Evolutionary conservation across 2,329 filamentous ascomycete genomes (phyloP).

Genomic region (Cercospora zeae-maydis): DNA sequence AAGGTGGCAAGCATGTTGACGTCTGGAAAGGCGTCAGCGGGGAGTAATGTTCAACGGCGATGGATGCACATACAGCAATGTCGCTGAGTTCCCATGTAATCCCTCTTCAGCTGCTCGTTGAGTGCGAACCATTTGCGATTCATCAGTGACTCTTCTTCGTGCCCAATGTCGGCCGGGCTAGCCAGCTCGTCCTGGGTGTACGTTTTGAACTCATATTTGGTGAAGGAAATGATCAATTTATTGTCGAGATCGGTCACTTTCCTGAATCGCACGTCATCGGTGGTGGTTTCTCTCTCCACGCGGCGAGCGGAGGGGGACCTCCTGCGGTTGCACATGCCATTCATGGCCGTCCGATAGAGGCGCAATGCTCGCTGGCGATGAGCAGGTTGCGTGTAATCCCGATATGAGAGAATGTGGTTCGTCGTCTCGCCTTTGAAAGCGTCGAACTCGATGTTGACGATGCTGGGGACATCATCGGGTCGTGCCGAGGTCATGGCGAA

Average conservation of each 20-base stretch:
- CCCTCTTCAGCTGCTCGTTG: constrained; percentile 31
- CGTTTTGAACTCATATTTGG: constrained; percentile 32
- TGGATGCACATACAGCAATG: constrained; percentile 29
- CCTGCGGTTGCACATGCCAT: constrained; percentile 10
- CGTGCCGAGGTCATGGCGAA: constrained; percentile 27
- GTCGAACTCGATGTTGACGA: constrained; percentile 45
- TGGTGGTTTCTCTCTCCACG: constrained; percentile 11
- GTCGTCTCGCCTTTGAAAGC: constrained; percentile 35
- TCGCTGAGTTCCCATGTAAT: constrained; percentile 29
- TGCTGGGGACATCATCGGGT: constrained; percentile 29
- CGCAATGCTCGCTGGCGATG: constrained; percentile 30
- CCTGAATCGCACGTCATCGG: constrained; percentile 22
- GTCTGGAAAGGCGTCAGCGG: constrained; percentile 21
- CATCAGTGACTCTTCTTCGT: constrained; percentile 33
- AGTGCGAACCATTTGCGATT: constrained; percentile 37
- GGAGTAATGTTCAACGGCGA: neutral
- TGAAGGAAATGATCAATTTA: constrained; percentile 33
- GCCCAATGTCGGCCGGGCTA: constrained; percentile 31
- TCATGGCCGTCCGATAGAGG: constrained; percentile 23
- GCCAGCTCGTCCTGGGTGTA: constrained; percentile 30
- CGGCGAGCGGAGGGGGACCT: constrained; percentile 15
- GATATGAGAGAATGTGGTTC: constrained; percentile 35
- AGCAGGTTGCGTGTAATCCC: constrained; percentile 29
- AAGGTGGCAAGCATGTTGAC: constrained; percentile 40
- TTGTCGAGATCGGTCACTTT: constrained; percentile 33